Evolutionary conservation across 1,139 yeast genomes (phyloP), one percentile per base, ranked within the genome.

Genomic region (Yamadazyma friedrichii): DNA sequence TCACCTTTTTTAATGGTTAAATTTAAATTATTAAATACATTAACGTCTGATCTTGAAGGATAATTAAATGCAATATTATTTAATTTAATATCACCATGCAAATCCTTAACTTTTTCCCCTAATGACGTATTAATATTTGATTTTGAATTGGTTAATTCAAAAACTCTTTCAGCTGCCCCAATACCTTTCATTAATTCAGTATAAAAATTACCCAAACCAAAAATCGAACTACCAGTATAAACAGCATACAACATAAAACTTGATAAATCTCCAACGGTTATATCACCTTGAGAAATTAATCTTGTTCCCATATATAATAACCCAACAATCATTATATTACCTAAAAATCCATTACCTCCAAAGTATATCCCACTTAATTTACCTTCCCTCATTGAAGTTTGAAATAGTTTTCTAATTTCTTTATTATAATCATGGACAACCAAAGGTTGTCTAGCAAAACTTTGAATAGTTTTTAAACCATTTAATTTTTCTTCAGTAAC

Each of bases 161-260:
- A 93, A 41, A 93, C 68, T 48, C 98, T 75, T 41, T 95, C 86
- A 0, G 97, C 94, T 0, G 98, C 98, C 46, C 98, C 98, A 6
- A 91, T 84, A 37, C 97, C 98, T 65, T 91, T 93, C 95, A 93
- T 91, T 45, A 91, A 67, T 58, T 93, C 98, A 1, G 96, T 84
- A 56, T 89, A 91, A 59, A 91, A 91, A 46, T 85, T 84, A 1
- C 96, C 93, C 33, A 93, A 63, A 1, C 97, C 97, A 60, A 86
- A 87, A 28, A 91, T 87, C 0, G 97, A 87, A 40, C 84, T 75
- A 3, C 97, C 97, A 2, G 97, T 88, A 58, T 88, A 91, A 32
- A 89, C 91, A 0, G 96, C 93, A 62, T 91, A 91, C 77, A 93
- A 80, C 83, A 91, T 84, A 61, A 88, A 91, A 28, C 96, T 88